Base-by-base conservation (phyloP, 495 filamentous ascomycete species). In the Xylaria telfairii region DNA sequence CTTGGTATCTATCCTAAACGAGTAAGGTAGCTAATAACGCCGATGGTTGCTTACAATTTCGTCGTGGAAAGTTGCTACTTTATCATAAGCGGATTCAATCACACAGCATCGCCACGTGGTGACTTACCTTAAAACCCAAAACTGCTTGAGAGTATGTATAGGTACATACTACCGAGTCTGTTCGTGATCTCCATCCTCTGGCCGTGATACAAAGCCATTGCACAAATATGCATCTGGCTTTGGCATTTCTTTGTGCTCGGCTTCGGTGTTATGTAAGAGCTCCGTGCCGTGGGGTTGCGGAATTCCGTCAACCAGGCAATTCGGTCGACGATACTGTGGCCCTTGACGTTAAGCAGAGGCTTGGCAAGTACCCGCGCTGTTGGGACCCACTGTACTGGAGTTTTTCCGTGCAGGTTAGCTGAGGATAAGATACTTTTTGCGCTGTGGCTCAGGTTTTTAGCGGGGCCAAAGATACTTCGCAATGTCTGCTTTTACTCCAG, bases 41-140 rank as follows among this genome's bases (percentile, higher is more conserved):
- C 59, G 59, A 28, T 42, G 8, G 51, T 24, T 42, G 37, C 32
- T 59, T 34, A 59, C 32, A 59, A 54, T 1, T 34, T n/a, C 19
- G 19, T 21, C 56, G 30, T 34, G 17, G 17, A 59, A 32, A 17
- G n/a, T n/a, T n/a, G n/a, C n/a, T n/a, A n/a, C n/a, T n/a, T n/a
- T n/a, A n/a, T n/a, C n/a, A n/a, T n/a, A 12, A 26, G 10, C 15
- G 24, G 4, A 37, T 4, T 37, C 34, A 37, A 41, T 26, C 10
- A 26, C 24, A 26, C 57, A 37, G 34, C 59, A 28, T 24, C 5
- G 59, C 59, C 59, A 62, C 59, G 37, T 62, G 59, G 59, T 42
- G 21, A 28, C 28, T n/a, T 42, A 41, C n/a, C 13, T 28, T 26
- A 19, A 41, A 24, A n/a, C n/a, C n/a, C 10, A 24, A 62, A 42